phyloP scores from a whole-genome alignment of 225 moss, liverwort and hornwort genomes.

The Sphagnum contortum region DNA sequence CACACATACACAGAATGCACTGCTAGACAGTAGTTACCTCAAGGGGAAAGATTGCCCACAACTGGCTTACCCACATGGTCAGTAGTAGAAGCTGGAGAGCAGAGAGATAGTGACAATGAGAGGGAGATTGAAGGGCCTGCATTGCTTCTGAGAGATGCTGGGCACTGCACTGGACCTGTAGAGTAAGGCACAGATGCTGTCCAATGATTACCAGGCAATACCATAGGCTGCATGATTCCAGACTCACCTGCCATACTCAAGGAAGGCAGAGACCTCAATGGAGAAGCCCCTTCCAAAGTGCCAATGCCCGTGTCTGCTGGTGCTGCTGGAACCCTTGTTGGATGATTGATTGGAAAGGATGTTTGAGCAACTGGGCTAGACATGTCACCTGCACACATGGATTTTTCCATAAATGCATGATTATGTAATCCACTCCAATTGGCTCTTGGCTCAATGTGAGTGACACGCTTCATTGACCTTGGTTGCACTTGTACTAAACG shows the following conservation, averaged over 20 bases:
- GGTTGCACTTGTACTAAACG: background rate
- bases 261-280: conserved; percentile 11
- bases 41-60: conserved; percentile 2
- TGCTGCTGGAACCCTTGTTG: background rate
- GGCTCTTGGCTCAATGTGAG: conserved; percentile 2
- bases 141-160: conserved; percentile 2
- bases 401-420: background rate
- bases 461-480: background rate
- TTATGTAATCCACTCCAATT: conserved; percentile 6
- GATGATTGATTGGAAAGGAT: background rate
- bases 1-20: too few species aligned
- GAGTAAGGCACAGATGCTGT: background rate
- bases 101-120: conserved; percentile 23
- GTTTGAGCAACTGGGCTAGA: too few species aligned
- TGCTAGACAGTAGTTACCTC: too few species aligned
- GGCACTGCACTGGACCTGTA: conserved; percentile 9
- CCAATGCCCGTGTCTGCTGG: background rate
- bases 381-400: background rate
- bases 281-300: conserved; percentile 1
- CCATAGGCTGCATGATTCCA: conserved; percentile 6
- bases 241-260: too few species aligned
- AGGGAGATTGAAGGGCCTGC: conserved; percentile 25
- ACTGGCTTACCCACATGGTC: conserved; percentile 2
- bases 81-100: conserved; percentile 9
- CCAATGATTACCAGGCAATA: conserved; percentile 1